phyloP scores from a whole-genome alignment of 495 filamentous ascomycete genomes.

The Aspergillus taichungensis region DNA sequence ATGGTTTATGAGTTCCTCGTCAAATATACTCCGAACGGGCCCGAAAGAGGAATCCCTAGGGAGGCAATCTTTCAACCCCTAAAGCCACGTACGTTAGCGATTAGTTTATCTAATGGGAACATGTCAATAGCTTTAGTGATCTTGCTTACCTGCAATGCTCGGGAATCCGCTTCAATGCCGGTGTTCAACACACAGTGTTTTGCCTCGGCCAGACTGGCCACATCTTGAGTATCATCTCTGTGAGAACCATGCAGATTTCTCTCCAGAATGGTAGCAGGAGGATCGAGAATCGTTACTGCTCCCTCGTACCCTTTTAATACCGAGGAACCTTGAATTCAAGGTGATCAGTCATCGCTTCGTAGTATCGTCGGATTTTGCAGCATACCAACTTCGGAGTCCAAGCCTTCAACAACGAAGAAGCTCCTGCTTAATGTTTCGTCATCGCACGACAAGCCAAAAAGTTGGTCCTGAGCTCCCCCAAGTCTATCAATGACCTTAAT shows the following conservation, averaged over 20 bases:
- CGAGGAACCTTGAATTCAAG: slow-evolving; percentile 6
- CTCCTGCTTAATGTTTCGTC: slow-evolving; percentile 15
- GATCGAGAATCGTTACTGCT: slow-evolving; percentile 13
- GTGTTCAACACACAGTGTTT: slow-evolving; percentile 14
- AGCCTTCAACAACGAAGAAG: slow-evolving; percentile 41
- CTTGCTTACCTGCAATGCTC: slow-evolving; percentile 11
- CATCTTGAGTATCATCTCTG: no score
- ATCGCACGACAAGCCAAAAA: slow-evolving; percentile 29
- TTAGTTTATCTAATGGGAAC: no score
- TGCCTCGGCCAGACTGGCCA: background rate
- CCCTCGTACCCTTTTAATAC: slow-evolving; percentile 13
- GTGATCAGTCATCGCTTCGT: background rate
- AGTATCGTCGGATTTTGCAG: background rate
- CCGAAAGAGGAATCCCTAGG: slow-evolving; percentile 14
- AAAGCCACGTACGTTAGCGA: background rate
- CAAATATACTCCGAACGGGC: slow-evolving; percentile 1
- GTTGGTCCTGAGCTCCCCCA: slow-evolving; percentile 26
- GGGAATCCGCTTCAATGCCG: background rate
- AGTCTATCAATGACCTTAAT: slow-evolving; percentile 41
- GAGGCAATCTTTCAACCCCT: slow-evolving; percentile 18
- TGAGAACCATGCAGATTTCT: slow-evolving; percentile 5
- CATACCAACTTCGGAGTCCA: slow-evolving; percentile 34
- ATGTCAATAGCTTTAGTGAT: background rate
- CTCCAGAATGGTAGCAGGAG: slow-evolving; percentile 4
- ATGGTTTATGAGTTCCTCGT: slow-evolving; percentile 10